Conservation (phyloP, 495 filamentous ascomycete genomes). For the Penicillium longicatenatum region DNA sequence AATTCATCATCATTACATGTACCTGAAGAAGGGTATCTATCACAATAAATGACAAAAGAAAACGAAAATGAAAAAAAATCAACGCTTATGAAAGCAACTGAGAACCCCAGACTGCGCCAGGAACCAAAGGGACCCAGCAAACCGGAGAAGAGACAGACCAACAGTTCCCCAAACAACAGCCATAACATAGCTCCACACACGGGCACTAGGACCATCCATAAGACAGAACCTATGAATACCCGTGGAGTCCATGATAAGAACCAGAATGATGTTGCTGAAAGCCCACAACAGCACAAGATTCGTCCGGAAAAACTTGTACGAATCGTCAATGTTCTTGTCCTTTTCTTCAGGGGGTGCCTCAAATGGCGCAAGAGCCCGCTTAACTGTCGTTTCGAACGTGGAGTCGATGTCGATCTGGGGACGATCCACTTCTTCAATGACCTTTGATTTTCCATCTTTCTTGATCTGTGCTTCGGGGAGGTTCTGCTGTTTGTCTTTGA, state of each 20-base stretch:
- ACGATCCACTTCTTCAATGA: slow-evolving; percentile 86
- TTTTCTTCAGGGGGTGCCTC: slow-evolving; percentile 57
- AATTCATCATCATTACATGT: background rate
- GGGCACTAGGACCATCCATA: slow-evolving; percentile 37
- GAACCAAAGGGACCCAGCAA: slow-evolving; percentile 14
- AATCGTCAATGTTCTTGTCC: slow-evolving; percentile 69
- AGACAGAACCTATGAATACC: slow-evolving; percentile 73
- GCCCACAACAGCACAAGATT: slow-evolving; percentile 81
- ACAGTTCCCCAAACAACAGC: slow-evolving; percentile 14
- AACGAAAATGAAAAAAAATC: background rate
- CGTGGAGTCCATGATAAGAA: slow-evolving; percentile 79
- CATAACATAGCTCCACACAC: slow-evolving; percentile 12
- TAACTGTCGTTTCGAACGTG: slow-evolving; percentile 87
- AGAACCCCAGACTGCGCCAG: slow-evolving; percentile 8
- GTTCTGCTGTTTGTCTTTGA: slow-evolving; percentile 89
- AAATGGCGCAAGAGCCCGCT: slow-evolving; percentile 71
- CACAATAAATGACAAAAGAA: slow-evolving; percentile 1
- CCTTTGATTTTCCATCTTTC: slow-evolving; percentile 78
- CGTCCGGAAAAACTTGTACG: slow-evolving; percentile 93
- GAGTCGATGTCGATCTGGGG: slow-evolving; percentile 93
- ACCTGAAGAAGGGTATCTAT: background rate
- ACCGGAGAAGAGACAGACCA: slow-evolving; percentile 14
- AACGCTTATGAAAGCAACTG: slow-evolving; percentile 2
- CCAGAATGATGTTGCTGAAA: slow-evolving; percentile 79
- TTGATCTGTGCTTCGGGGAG: slow-evolving; percentile 81